Conservation (phyloP, 345 rosid genomes). For the sweet orange (Citrus sinensis) region DNA sequence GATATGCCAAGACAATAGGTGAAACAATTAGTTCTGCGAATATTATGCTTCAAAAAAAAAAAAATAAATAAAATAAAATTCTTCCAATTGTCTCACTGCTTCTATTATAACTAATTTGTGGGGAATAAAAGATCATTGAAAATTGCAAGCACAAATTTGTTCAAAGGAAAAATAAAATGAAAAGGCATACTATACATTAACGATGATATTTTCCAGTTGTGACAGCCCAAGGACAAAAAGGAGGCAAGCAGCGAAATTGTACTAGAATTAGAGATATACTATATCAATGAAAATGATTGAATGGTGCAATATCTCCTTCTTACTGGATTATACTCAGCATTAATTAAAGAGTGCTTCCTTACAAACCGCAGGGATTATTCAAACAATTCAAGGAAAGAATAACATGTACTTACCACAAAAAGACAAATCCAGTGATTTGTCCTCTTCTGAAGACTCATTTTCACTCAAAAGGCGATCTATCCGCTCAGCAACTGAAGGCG, state of each 20-base stretch:
- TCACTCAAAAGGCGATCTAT: slow-evolving; percentile 71
- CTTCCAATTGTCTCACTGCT: too few species aligned
- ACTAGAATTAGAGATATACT: neutral
- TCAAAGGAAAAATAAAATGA: neutral
- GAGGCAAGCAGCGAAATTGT: neutral
- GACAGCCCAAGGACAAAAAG: neutral
- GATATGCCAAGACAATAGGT: neutral
- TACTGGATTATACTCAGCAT: neutral
- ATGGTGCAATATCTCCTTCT: neutral
- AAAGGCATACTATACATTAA: neutral
- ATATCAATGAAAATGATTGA: neutral
- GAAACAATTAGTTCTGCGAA: neutral
- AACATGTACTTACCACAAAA: slow-evolving; percentile 53
- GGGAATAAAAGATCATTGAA: neutral
- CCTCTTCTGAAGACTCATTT: slow-evolving; percentile 64
- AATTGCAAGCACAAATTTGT: neutral
- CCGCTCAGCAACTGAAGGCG: slow-evolving; percentile 81
- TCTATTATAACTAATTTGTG: neutral
- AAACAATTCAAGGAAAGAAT: neutral
- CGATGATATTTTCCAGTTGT: neutral
- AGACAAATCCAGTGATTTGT: slow-evolving; percentile 74
- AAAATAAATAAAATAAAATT: too few species aligned
- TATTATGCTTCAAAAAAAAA: neutral
- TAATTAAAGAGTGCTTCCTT: neutral
- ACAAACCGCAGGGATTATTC: neutral